Percentiles rank a stretch among this genome's conserved stretches.
phyloP scores from a whole-genome alignment of 139 green algal genomes.

The Auxenochlorella protothecoides region DNA sequence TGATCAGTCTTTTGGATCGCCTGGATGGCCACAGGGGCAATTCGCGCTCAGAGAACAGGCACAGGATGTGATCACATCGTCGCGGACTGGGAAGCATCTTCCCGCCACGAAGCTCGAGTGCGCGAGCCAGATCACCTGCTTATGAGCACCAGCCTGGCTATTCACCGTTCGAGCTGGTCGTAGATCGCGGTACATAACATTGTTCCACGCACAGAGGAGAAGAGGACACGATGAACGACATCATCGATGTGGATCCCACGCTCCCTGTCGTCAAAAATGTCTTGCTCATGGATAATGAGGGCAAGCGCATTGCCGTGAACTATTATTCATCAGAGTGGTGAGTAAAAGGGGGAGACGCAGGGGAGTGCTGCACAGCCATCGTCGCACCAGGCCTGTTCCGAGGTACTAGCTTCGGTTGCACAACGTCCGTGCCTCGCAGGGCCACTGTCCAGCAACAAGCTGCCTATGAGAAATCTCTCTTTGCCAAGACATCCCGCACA shows the following conservation, averaged over 20 bases:
- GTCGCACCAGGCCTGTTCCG: too few species aligned
- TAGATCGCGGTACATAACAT: too few species aligned
- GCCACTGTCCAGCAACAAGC: constrained; percentile 62
- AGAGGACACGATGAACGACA: constrained; percentile 5
- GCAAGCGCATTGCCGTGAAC: constrained; percentile 95
- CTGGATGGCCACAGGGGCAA: too few species aligned
- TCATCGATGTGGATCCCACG: constrained; percentile 33
- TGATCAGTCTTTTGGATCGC: too few species aligned
- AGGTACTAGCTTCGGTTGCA: too few species aligned
- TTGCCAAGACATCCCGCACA: constrained; percentile 79
- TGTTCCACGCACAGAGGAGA: background rate
- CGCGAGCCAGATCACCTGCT: background rate
- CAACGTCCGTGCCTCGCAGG: constrained; percentile 36
- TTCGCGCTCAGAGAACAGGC: too few species aligned
- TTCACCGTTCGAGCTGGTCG: too few species aligned
- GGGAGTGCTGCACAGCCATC: too few species aligned
- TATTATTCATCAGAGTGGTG: constrained; percentile 90
- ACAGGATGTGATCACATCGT: too few species aligned
- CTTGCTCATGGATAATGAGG: constrained; percentile 90
- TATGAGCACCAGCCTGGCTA: background rate
- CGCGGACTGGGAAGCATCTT: too few species aligned
- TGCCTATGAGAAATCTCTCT: constrained; percentile 90
- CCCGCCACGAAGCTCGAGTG: background rate
- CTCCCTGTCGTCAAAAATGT: constrained; percentile 84
- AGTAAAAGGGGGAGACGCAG: constrained; percentile 1